Percentiles rank a stretch among this genome's conserved stretches.
These are phyloP conservation scores for Fusarium nisikadoi DNA, from an alignment of 2,329 filamentous ascomycete genomes.

Conservation along the genomic window DNA sequence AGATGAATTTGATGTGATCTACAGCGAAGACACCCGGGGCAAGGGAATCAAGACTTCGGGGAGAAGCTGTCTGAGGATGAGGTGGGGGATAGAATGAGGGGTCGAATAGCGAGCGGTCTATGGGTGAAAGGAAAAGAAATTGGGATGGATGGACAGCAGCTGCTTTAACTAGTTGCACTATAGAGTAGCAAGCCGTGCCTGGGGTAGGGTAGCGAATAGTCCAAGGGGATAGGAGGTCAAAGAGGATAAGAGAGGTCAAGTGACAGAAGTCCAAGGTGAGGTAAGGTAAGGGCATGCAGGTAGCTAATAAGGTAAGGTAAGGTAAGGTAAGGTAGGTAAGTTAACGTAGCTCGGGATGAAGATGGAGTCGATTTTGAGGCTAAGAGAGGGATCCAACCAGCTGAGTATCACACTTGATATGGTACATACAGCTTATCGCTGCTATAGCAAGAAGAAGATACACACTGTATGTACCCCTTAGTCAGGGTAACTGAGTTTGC, in stretches of 20 bases:
- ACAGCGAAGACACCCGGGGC: slow-evolving; percentile 32
- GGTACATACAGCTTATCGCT: not conserved
- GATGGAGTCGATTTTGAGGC: slow-evolving; percentile 1
- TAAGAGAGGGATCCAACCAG: not conserved
- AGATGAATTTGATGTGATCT: slow-evolving; percentile 28
- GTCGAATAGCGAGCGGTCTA: slow-evolving; percentile 19
- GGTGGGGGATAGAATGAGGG: slow-evolving; percentile 34
- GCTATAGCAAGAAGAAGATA: not conserved
- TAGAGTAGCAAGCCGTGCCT: slow-evolving; percentile 10
- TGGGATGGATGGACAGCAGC: slow-evolving; percentile 19
- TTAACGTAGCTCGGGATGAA: slow-evolving; percentile 7
- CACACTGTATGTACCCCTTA: not conserved
- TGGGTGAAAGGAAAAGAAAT: slow-evolving; percentile 18
- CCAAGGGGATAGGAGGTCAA: slow-evolving; percentile 3
- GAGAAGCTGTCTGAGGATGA: slow-evolving; percentile 29
- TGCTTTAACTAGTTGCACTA: slow-evolving; percentile 9
- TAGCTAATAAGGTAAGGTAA: slow-evolving; percentile 3
- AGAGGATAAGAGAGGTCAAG: slow-evolving; percentile 20
- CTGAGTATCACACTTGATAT: slow-evolving; percentile 11
- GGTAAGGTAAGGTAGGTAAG: not conserved
- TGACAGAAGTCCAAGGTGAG: slow-evolving; percentile 21
- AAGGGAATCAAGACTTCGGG: slow-evolving; percentile 39
- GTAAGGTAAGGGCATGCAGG: slow-evolving; percentile 17
- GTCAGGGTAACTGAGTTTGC: slow-evolving; percentile 7
- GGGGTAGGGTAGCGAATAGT: slow-evolving; percentile 1